Evolutionary conservation across 2,329 filamentous ascomycete species (phyloP), one percentile per base, ranked within the genome.

Genomic region (Colletotrichum somersetense): DNA sequence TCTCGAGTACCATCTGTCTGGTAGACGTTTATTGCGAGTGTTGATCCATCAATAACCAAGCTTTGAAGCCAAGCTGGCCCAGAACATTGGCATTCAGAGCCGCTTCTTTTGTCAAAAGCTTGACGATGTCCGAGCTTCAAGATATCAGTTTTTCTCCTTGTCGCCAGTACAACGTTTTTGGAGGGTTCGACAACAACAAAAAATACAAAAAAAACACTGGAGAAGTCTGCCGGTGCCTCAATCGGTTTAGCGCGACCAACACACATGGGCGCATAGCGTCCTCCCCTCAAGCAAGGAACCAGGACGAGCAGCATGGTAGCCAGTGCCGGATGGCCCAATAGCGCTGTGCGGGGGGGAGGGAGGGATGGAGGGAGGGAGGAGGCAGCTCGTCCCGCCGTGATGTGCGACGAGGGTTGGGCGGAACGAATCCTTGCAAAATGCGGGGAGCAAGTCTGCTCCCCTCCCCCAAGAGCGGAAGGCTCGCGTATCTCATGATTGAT

Each of bases 81-180:
- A 65, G 66, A 48, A 38, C 46, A 50, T 64, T 62, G 66, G 66
- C 53, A 30, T 16, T 16, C 61, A 53, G 81, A 78, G 83, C 84
- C 76, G 84, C 62, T 80, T 84, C 75, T 69, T 80, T 65, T 75
- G 79, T 67, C 78, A 11, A 46, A 58, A 53, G 35, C 14, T 72
- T 62, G 23, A 55, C 46, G 23, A n/a, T 23, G 23, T 58, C 14
- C n/a, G 6, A 12, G 16, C n/a, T 7, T 64, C 20, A 4, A 5
- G 14, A n/a, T 20, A 11, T 26, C 10, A 18, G 4, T 3, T 8
- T n/a, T 33, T 4, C 18, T 11, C 4, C 4, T 26, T 2, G 30
- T 61, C 8, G 33, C 18, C 11, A 42, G 38, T n/a, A 14, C 16
- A 10, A 38, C 16, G 35, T 35, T n/a, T n/a, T 18, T 14, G 12